Conservation (phyloP, 2,329 filamentous ascomycete genomes). For the Colletotrichum sp. region DNA sequence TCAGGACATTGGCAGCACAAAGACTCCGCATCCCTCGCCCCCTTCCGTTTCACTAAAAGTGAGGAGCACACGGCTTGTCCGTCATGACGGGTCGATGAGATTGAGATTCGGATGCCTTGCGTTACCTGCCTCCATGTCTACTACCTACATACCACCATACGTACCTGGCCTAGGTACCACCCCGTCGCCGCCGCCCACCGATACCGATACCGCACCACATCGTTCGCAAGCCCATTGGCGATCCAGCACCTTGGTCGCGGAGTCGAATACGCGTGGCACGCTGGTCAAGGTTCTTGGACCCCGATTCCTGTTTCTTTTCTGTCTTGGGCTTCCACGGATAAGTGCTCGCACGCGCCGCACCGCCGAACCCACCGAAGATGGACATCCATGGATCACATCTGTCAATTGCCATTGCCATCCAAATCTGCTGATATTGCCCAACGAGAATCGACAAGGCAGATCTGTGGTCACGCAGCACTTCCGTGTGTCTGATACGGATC, state of each 20-base stretch:
- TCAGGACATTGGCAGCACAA: slow-evolving; percentile 9
- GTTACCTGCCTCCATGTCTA: neutral
- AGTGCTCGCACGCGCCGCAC: neutral
- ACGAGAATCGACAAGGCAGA: neutral
- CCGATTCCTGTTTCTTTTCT: neutral
- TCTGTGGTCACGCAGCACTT: neutral
- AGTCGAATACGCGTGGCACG: slow-evolving; percentile 5
- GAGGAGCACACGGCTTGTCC: neutral
- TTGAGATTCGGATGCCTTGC: neutral
- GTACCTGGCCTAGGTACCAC: neutral
- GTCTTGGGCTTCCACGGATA: neutral
- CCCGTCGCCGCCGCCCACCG: neutral
- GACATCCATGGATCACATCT: neutral
- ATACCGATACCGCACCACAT: neutral
- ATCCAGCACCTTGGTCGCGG: slow-evolving; percentile 15
- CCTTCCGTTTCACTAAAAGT: slow-evolving; percentile 14
- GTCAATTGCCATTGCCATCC: neutral
- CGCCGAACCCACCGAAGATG: neutral
- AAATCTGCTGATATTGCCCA: neutral
- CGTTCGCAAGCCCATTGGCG: neutral
- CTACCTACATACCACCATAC: neutral
- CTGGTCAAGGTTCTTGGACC: neutral
- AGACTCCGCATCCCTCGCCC: slow-evolving; percentile 12
- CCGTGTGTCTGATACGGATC: neutral
- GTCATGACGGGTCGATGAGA: neutral